Percentiles rank a stretch among this genome's conserved stretches.
Evolutionary conservation across 176 grass and related monocot species (phyloP).

Genomic region (Zizania latifolia): DNA sequence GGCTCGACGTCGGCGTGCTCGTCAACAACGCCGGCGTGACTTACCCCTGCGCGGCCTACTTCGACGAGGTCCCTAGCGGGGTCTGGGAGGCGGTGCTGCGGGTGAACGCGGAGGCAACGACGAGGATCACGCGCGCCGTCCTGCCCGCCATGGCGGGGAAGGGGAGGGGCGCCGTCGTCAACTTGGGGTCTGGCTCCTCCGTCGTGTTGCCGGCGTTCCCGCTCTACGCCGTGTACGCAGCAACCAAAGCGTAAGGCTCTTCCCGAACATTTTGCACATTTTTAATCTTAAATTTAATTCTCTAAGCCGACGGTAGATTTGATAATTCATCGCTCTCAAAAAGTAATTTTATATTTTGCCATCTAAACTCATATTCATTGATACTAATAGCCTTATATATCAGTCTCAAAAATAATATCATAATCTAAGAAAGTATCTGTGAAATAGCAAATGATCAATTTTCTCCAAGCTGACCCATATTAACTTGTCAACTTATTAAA

Average conservation of each 20-base stretch:
- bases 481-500: no score
- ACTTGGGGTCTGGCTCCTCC: slow-evolving; percentile 42
- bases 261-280: no score
- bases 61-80: slow-evolving; percentile 41
- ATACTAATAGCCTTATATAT: no score
- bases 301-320: no score
- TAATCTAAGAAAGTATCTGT: no score
- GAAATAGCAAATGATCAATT: no score
- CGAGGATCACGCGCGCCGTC: slow-evolving; percentile 43
- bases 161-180: slow-evolving; percentile 46
- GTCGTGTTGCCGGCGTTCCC: slow-evolving; percentile 49
- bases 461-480: no score
- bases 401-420: no score
- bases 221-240: slow-evolving; percentile 54
- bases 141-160: slow-evolving; percentile 37
- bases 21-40: slow-evolving; percentile 67
- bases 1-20: slow-evolving; percentile 46
- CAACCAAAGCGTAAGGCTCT: slow-evolving; percentile 43
- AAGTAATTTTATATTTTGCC: no score
- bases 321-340: no score
- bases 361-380: no score
- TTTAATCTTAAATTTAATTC: background rate
- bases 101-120: slow-evolving; percentile 53
- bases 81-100: slow-evolving; percentile 37
- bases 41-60: slow-evolving; percentile 50